A percentile compares a stretch with the other conserved stretches of the same genome.
phyloP scores from a whole-genome alignment of 1,139 yeast species.

The Blastobotrys indianensis region DNA sequence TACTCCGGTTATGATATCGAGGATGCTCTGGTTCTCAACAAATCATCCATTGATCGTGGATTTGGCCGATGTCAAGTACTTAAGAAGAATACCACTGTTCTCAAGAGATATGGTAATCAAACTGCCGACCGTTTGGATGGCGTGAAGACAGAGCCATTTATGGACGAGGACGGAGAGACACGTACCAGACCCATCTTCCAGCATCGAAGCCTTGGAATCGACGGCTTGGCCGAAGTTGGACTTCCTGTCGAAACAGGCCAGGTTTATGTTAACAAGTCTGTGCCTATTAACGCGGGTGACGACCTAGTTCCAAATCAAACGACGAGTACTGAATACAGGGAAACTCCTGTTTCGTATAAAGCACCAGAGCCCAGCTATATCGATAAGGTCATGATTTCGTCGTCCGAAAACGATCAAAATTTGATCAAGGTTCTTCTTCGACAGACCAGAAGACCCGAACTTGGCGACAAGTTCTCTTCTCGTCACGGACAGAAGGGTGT shows the following conservation, averaged over 20 bases:
- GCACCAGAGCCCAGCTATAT: conserved; percentile 95
- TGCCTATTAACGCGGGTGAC: conserved; percentile 83
- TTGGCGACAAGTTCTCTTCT: conserved; percentile 95
- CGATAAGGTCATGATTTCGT: conserved; percentile 97
- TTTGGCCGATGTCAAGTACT: conserved; percentile 98
- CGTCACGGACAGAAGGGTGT: conserved; percentile 99
- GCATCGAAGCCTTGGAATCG: conserved; percentile 83
- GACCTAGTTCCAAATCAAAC: conserved; percentile 47
- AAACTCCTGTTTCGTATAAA: conserved; percentile 84
- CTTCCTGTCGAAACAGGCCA: conserved; percentile 86
- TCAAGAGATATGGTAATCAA: conserved; percentile 90
- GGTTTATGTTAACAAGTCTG: conserved; percentile 86
- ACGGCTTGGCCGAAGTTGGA: conserved; percentile 97
- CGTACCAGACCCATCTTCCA: conserved; percentile 71
- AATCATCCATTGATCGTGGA: conserved; percentile 91
- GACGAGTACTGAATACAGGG: conserved; percentile 54
- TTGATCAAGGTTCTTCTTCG: conserved; percentile 83
- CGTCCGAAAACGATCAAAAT: conserved; percentile 92
- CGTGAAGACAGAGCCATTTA: conserved; percentile 61
- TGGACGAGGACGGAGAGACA: conserved; percentile 39
- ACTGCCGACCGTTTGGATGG: conserved; percentile 89
- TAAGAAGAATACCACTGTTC: conserved; percentile 80
- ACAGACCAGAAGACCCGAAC: conserved; percentile 95
- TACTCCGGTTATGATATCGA: conserved; percentile 99
- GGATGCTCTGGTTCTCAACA: conserved; percentile 93